Conservation (phyloP, 78 protist genomes). For the Polysphondylium violaceum region DNA sequence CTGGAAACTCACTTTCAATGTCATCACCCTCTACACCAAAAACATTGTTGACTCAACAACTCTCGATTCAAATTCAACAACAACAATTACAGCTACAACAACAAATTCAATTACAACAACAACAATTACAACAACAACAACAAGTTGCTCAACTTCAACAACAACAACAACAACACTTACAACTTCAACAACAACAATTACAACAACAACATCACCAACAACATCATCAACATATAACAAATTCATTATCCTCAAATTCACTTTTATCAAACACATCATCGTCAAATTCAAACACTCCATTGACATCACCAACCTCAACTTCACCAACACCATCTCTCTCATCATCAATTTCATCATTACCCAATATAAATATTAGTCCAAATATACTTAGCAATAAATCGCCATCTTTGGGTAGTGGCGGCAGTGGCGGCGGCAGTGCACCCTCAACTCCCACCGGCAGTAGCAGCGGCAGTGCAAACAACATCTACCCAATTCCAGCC, state of each 20-base stretch:
- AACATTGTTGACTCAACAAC: too few species aligned
- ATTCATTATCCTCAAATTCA: too few species aligned
- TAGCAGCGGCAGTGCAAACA: neutral
- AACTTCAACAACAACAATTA: neutral
- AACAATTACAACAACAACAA: neutral
- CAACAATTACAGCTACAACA: neutral
- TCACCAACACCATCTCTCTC: neutral
- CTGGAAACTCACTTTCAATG: too few species aligned
- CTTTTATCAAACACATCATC: neutral
- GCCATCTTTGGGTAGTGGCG: neutral
- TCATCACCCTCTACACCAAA: too few species aligned
- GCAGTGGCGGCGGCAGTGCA: neutral
- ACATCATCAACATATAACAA: neutral
- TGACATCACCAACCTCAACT: neutral
- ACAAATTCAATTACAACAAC: neutral
- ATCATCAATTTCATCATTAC: neutral
- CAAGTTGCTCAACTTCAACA: neutral
- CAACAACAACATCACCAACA: neutral
- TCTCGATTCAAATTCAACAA: neutral
- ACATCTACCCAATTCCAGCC: neutral
- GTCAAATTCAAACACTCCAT: neutral
- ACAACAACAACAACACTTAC: neutral
- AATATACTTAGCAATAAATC: too few species aligned
- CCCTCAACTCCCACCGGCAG: neutral
- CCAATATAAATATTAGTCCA: neutral